A percentile compares a stretch with the other conserved stretches of the same genome.
These are phyloP conservation scores for Penicillium concentricum DNA, from an alignment of 2,329 filamentous ascomycete genomes.

Conservation along the genomic window DNA sequence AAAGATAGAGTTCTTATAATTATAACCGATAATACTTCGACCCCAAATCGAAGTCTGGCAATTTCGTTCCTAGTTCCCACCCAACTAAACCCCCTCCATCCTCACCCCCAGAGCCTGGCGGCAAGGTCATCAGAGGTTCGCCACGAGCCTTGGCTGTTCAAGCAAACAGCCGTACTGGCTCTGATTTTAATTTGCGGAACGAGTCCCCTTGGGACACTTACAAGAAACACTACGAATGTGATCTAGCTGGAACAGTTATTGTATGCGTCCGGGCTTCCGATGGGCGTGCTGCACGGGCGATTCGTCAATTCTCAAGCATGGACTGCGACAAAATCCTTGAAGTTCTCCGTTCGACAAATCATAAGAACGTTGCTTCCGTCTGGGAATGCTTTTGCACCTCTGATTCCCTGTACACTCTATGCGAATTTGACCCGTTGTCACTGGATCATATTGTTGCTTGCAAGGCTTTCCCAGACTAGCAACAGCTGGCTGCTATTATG, in stretches of 20 bases:
- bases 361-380: slow-evolving; percentile 14
- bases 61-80: too few relatives aligned
- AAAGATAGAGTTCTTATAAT: too few relatives aligned
- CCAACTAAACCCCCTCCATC: too few relatives aligned
- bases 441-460: slow-evolving; percentile 20
- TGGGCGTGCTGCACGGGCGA: neutral
- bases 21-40: too few relatives aligned
- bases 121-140: too few relatives aligned
- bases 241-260: slow-evolving; percentile 18
- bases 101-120: too few relatives aligned
- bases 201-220: slow-evolving; percentile 20
- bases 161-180: too few relatives aligned
- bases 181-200: too few relatives aligned
- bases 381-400: slow-evolving; percentile 7
- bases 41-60: too few relatives aligned
- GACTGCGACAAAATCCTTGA: slow-evolving; percentile 7
- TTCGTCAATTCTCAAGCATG: neutral
- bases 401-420: slow-evolving; percentile 11
- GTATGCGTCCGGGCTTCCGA: slow-evolving; percentile 9
- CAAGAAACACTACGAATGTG: slow-evolving; percentile 19
- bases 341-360: slow-evolving; percentile 1
- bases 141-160: too few relatives aligned
- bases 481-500: slow-evolving; percentile 20
- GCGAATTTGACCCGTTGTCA: slow-evolving; percentile 13
- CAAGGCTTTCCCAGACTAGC: slow-evolving; percentile 15